Conservation (phyloP, 2,329 filamentous ascomycete species). For the Parafenestella ontariensis region DNA sequence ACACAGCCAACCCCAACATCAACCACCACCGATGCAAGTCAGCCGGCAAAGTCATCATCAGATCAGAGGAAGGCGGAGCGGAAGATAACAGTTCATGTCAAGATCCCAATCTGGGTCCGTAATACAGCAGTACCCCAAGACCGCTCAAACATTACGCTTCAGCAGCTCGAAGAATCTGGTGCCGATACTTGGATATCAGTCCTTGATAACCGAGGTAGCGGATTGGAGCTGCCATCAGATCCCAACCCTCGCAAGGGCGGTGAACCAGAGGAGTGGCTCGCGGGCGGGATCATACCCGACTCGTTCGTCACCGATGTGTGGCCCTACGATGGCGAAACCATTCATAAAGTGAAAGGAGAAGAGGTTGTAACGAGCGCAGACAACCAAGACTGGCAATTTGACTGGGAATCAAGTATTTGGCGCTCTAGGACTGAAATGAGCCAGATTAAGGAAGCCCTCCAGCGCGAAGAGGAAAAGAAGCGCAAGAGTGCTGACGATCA, state of each 20-base stretch:
- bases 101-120: constrained; percentile 18
- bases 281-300: background rate
- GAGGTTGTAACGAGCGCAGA: background rate
- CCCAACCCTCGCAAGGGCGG: background rate
- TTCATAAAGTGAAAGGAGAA: background rate
- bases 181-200: constrained; percentile 14
- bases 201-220: background rate
- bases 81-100: background rate
- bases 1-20: too few relatives aligned
- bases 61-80: too few relatives aligned
- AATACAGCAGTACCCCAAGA: background rate
- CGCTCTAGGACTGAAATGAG: too few relatives aligned
- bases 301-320: background rate
- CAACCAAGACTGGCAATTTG: background rate
- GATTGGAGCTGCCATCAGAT: background rate
- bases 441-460: too few relatives aligned
- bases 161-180: constrained; percentile 2
- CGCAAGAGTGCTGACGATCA: too few relatives aligned
- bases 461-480: too few relatives aligned
- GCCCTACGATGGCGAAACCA: background rate
- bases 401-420: background rate
- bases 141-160: background rate
- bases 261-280: background rate
- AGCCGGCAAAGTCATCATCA: too few relatives aligned
- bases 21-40: too few relatives aligned